Evolutionary conservation across 2,329 filamentous ascomycete species (phyloP).

Genomic region (Hypoxylon sp.): DNA sequence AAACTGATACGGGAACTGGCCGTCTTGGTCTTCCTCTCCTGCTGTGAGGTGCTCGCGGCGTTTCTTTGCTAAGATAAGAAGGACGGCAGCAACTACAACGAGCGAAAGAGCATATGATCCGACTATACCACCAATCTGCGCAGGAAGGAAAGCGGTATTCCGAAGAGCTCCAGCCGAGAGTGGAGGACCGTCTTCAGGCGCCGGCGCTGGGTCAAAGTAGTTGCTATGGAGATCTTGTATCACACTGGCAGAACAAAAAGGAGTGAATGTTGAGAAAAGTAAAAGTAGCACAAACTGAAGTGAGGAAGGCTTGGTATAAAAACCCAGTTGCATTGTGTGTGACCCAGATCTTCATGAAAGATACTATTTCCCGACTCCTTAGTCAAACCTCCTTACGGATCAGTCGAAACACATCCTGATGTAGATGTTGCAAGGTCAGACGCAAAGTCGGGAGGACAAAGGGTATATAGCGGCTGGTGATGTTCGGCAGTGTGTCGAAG

Average conservation of each 20-base stretch:
- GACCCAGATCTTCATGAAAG: slow-evolving; percentile 52
- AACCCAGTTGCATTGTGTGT: slow-evolving; percentile 55
- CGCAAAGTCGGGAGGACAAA: slow-evolving; percentile 61
- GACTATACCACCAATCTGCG: slow-evolving; percentile 86
- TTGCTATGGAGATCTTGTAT: slow-evolving; percentile 50
- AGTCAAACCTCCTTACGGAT: slow-evolving; percentile 61
- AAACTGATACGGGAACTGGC: slow-evolving; percentile 50
- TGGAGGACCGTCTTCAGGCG: slow-evolving; percentile 72
- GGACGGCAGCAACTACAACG: slow-evolving; percentile 77
- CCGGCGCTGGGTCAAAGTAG: slow-evolving; percentile 70
- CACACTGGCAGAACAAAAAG: slow-evolving; percentile 50
- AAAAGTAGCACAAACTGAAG: slow-evolving; percentile 50
- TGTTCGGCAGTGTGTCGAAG: slow-evolving; percentile 61
- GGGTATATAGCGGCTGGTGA: slow-evolving; percentile 73
- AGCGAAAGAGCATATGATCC: slow-evolving; percentile 86
- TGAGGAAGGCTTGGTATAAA: slow-evolving; percentile 54
- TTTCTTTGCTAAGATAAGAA: slow-evolving; percentile 73
- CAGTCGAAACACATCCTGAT: slow-evolving; percentile 67
- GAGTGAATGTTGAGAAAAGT: slow-evolving; percentile 48
- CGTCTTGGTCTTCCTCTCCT: slow-evolving; percentile 68
- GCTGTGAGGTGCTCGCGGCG: slow-evolving; percentile 67
- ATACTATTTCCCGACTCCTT: slow-evolving; percentile 50
- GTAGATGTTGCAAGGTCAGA: slow-evolving; percentile 63
- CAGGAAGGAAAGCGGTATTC: slow-evolving; percentile 78
- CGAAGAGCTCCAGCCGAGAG: slow-evolving; percentile 71